These are phyloP conservation scores for Aspergillus fischeri DNA, from an alignment of 2,329 filamentous ascomycete species.

Conservation along the genomic window DNA sequence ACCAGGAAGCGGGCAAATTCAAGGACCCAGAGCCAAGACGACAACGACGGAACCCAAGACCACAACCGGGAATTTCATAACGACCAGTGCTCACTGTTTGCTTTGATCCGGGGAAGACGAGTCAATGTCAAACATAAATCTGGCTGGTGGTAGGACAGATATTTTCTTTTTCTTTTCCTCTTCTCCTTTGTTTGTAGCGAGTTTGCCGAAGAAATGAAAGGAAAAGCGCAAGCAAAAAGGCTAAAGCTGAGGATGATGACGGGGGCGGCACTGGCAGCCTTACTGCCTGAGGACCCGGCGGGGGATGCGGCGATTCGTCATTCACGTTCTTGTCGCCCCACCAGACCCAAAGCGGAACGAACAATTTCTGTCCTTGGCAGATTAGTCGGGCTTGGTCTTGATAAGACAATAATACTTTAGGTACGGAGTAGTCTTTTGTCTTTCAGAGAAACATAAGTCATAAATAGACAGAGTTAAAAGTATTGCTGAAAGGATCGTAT, in stretches of 20 bases:
- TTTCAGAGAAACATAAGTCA: neutral
- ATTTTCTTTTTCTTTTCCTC: neutral
- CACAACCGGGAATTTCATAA: neutral
- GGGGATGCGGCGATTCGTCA: constrained; percentile 5
- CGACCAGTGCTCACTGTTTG: neutral
- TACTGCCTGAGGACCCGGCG: neutral
- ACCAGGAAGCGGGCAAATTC: constrained; percentile 10
- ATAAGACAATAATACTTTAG: no score
- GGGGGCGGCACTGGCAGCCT: neutral
- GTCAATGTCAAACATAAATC: neutral
- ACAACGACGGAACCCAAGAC: constrained; percentile 3
- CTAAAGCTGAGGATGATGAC: neutral
- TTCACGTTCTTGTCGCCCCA: constrained; percentile 1
- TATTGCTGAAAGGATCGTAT: neutral
- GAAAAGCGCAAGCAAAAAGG: neutral
- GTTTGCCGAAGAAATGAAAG: neutral
- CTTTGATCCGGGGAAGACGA: neutral
- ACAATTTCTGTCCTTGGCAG: constrained; percentile 11
- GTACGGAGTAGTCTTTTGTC: no score
- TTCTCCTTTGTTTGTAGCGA: neutral
- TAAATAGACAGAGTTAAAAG: neutral
- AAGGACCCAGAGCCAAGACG: constrained; percentile 13
- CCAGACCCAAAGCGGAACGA: constrained; percentile 12
- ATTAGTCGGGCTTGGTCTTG: neutral
- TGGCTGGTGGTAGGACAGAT: neutral